These are phyloP conservation scores for Leccinum disarticulatum DNA, from an alignment of 768 basidiomycete genomes.

Conservation along the genomic window DNA sequence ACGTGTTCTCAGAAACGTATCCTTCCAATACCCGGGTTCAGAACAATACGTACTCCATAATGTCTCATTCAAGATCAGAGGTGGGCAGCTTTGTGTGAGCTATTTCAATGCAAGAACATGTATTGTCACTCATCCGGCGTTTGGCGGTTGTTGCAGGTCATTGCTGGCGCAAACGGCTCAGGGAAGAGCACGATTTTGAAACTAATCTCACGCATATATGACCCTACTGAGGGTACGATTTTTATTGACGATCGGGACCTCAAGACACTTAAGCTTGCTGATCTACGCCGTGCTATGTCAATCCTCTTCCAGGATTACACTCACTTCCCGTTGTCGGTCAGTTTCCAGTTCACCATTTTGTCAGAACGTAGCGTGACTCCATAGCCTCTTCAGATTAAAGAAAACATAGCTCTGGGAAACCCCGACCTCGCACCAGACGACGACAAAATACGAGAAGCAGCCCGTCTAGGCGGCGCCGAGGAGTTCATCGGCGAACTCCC, in stretches of 20 bases:
- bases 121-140: not conserved
- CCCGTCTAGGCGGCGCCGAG: slow-evolving; percentile 67
- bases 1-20: slow-evolving; percentile 52
- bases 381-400: slow-evolving; percentile 54
- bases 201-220: slow-evolving; percentile 68
- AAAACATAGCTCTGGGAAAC: slow-evolving; percentile 77
- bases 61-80: slow-evolving; percentile 67
- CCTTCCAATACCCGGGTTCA: slow-evolving; percentile 63
- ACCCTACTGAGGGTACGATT: slow-evolving; percentile 66
- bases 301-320: slow-evolving; percentile 84
- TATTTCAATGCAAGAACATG: not conserved
- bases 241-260: slow-evolving; percentile 65
- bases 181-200: slow-evolving; percentile 83
- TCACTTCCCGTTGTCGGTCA: slow-evolving; percentile 71
- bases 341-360: slow-evolving; percentile 21
- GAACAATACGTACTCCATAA: slow-evolving; percentile 52
- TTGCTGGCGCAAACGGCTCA: slow-evolving; percentile 78
- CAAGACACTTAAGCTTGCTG: slow-evolving; percentile 53
- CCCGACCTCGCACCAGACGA: slow-evolving; percentile 53
- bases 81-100: slow-evolving; percentile 74
- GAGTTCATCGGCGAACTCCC: slow-evolving; percentile 63
- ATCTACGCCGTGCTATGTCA: slow-evolving; percentile 66
- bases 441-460: slow-evolving; percentile 62
- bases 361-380: not conserved
- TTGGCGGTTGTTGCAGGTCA: slow-evolving; percentile 44